Base-by-base conservation (phyloP, 2,329 filamentous ascomycete species). In the Penicillium fuscoglaucum region DNA sequence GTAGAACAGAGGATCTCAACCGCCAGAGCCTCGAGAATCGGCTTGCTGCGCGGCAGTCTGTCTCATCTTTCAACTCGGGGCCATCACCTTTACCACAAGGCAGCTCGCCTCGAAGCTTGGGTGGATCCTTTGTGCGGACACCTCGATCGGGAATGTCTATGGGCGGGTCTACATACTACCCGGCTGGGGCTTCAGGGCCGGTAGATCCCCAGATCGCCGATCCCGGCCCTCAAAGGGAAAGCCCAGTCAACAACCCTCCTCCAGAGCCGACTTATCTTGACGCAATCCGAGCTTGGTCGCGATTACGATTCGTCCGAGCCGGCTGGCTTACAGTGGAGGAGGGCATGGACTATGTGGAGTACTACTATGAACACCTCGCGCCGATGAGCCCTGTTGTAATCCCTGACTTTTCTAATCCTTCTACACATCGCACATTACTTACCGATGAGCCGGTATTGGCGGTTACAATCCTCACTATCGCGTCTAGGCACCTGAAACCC, bases 251-350 rank as follows among this genome's bases (percentile, higher is more conserved):
- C 21, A 58, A 48, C 4, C 13, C 63, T 39, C 55, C 64, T 4
- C 70, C 72, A 46, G 75, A 79, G 58, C 65, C 73, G 4, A 73
- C 75, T 31, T 76, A 72, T 66, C 78, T 83, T 43, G 85, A 90
- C 58, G 93, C 93, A 0, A 78, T 96, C 59, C 87, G 86, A 68
- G 89, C 91, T n/a, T 99, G 95, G 95, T 87, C 88, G 2, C 83
- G 91, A 62, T 93, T 97, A 73, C 88, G 93, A 44, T 98, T 98
- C 72, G 93, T 98, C n/a, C 87, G 92, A 54, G 92, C 92, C 9
- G 95, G 95, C 10, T 98, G 93, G 93, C 95, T 99, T 73, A 96
- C 92, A 0, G 90, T 93, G 0, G 87, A 90, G 64, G 95, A 99
- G 76, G 93, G 91, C 24, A 93, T 98, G 74, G 87, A 89, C 44